Base-by-base conservation (phyloP, 2,329 filamentous ascomycete species). In the Claviceps sp. region DNA sequence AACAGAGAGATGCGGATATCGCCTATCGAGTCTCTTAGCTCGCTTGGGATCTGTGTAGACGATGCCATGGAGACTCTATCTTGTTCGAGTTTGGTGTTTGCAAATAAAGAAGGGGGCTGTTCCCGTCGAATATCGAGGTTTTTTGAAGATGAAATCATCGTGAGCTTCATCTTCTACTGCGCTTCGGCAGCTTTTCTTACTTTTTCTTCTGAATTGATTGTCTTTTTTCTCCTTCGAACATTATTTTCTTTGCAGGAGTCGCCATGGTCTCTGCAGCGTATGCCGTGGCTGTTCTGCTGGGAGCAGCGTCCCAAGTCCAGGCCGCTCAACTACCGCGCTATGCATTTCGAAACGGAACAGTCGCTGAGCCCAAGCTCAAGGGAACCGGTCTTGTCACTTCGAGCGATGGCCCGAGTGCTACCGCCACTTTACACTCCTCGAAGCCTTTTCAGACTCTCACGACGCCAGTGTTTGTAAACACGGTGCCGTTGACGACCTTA, bases 241-340 rank as follows among this genome's bases (percentile, higher is more conserved):
- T 13, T 14, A 16, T 14, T n/a, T 17, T 39, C 13, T 10, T 40
- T 3, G 14, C 38, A 7, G 14, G 19, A 30, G 30, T n/a, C 48
- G 30, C 10, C 34, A 52, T 48, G 50, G 38, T 50, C 14, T 44
- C 50, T 5, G 16, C 39, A 34, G 46, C 52, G 16, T 42, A 47
- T 40, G 26, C 38, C 13, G 46, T 39, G 22, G 47, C 50, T 47
- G 41, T 54, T 41, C 37, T 50, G 10, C 50, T 54, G 47, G 52
- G 50, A 38, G 34, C 40, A 30, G 52, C 47, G 14, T 38, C 38
- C 46, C 40, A 37, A n/a, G 26, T 43, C 3, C 34, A 39, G 41
- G 50, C 52, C 5, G 14, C 26, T 17, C 40, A 19, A 46, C 34
- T 34, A 17, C 48, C 45, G 17, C 45, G 16, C 16, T 41, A n/a